A percentile compares a stretch with the other conserved stretches of the same genome.
These are phyloP conservation scores for Melanomma pulvis-pyrius DNA, from an alignment of 495 filamentous ascomycete species.

Conservation along the genomic window DNA sequence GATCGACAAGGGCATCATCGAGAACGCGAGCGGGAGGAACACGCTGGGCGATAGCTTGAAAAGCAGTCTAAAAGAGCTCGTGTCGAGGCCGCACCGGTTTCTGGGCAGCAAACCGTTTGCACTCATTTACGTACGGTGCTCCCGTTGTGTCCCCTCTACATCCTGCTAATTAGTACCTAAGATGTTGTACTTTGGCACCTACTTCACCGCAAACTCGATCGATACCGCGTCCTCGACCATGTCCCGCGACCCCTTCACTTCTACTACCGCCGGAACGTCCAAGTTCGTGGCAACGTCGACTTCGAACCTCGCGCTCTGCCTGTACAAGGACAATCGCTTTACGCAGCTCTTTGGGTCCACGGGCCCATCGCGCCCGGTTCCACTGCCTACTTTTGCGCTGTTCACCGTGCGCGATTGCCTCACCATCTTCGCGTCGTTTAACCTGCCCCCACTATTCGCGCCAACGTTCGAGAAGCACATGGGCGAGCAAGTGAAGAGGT, in stretches of 20 bases:
- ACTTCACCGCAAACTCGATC: slow-evolving; percentile 84
- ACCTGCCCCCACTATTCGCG: slow-evolving; percentile 78
- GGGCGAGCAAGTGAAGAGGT: slow-evolving; percentile 52
- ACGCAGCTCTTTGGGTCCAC: slow-evolving; percentile 73
- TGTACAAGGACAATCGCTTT: slow-evolving; percentile 91
- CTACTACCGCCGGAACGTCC: slow-evolving; percentile 66
- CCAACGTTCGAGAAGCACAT: slow-evolving; percentile 52
- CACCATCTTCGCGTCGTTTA: slow-evolving; percentile 94
- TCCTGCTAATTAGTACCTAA: slow-evolving; percentile 12
- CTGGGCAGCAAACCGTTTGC: slow-evolving; percentile 80
- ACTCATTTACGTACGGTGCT: slow-evolving; percentile 65
- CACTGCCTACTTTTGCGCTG: slow-evolving; percentile 68
- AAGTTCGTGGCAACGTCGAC: slow-evolving; percentile 82
- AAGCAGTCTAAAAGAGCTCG: slow-evolving; percentile 62
- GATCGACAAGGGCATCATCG: slow-evolving; percentile 94
- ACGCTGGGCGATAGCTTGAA: slow-evolving; percentile 70
- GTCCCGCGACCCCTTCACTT: slow-evolving; percentile 56
- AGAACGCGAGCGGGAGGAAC: slow-evolving; percentile 84
- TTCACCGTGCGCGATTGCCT: slow-evolving; percentile 85
- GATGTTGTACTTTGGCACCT: slow-evolving; percentile 84
- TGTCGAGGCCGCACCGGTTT: slow-evolving; percentile 69
- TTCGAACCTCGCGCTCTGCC: slow-evolving; percentile 88
- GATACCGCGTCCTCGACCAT: slow-evolving; percentile 78
- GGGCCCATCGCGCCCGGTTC: slow-evolving; percentile 55
- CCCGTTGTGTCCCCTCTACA: neutral